Evolutionary conservation across 108 stramenopile species (phyloP).

Genomic region (Discostella stelligeroides): DNA sequence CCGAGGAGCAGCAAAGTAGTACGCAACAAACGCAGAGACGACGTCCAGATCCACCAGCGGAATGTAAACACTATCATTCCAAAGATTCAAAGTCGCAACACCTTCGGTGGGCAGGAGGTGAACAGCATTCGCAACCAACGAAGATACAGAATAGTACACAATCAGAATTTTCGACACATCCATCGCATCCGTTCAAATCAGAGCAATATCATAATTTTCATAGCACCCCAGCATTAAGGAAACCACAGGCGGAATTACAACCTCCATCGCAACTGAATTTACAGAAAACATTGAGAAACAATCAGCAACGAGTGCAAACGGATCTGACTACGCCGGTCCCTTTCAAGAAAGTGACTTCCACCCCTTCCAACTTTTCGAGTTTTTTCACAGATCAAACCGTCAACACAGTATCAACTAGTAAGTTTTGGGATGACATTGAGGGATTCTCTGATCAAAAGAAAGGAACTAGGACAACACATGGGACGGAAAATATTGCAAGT

Average conservation of each 20-base stretch:
- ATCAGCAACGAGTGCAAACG: background rate
- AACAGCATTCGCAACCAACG: background rate
- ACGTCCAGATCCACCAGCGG: constrained; percentile 30
- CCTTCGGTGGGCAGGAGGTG: background rate
- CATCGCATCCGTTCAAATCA: background rate
- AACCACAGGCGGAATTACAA: constrained; percentile 2
- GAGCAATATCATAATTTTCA: background rate
- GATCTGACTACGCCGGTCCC: constrained; percentile 26
- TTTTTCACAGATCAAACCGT: constrained; percentile 20
- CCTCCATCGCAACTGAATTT: constrained; percentile 6
- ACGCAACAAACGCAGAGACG: constrained; percentile 9
- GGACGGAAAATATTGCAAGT: background rate
- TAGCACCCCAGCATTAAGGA: background rate
- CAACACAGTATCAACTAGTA: constrained; percentile 31
- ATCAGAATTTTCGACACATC: background rate
- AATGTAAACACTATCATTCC: constrained; percentile 13
- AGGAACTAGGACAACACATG: background rate
- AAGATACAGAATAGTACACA: background rate
- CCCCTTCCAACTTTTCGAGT: constrained; percentile 25
- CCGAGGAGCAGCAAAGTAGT: background rate
- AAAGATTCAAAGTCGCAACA: background rate
- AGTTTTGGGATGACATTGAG: constrained; percentile 51
- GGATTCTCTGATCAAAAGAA: constrained; percentile 6
- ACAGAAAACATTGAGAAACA: background rate
- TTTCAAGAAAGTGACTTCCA: constrained; percentile 26